These are phyloP conservation scores for Acer yangbiense DNA, from an alignment of 345 rosid genomes.

Conservation along the genomic window DNA sequence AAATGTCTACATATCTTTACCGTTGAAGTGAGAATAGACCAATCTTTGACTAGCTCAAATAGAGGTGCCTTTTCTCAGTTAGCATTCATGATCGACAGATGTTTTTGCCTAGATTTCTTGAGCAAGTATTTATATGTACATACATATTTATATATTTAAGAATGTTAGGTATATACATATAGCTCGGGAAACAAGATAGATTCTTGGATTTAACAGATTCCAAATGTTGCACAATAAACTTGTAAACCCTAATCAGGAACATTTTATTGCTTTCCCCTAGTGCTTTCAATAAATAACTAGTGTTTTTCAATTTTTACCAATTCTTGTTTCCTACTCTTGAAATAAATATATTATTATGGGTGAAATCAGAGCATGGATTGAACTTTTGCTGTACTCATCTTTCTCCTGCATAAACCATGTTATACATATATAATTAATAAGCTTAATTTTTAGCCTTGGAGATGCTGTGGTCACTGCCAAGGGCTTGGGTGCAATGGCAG, in stretches of 20 bases:
- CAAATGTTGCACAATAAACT: conserved; percentile 13
- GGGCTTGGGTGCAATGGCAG: neutral
- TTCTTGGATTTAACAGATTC: conserved; percentile 15
- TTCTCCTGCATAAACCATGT: neutral
- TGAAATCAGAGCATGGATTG: neutral
- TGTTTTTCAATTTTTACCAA: neutral
- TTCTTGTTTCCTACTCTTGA: neutral
- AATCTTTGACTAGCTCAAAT: conserved; percentile 5
- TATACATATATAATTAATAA: neutral
- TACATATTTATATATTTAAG: neutral
- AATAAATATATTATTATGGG: neutral
- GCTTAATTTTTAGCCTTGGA: neutral
- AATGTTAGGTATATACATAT: neutral
- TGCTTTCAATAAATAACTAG: neutral
- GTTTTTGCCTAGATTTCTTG: neutral
- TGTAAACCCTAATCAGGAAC: conserved; percentile 2
- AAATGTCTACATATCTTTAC: neutral
- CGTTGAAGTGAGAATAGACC: conserved; percentile 7
- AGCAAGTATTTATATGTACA: conserved; percentile 9
- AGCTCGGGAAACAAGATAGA: conserved; percentile 7
- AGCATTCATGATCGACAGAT: neutral
- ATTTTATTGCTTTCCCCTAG: neutral
- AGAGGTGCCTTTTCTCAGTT: neutral
- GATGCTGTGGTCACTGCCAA: conserved; percentile 8
- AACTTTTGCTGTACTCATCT: neutral